Conservation (phyloP, 441 rosid genomes). For the California macrophylla region DNA sequence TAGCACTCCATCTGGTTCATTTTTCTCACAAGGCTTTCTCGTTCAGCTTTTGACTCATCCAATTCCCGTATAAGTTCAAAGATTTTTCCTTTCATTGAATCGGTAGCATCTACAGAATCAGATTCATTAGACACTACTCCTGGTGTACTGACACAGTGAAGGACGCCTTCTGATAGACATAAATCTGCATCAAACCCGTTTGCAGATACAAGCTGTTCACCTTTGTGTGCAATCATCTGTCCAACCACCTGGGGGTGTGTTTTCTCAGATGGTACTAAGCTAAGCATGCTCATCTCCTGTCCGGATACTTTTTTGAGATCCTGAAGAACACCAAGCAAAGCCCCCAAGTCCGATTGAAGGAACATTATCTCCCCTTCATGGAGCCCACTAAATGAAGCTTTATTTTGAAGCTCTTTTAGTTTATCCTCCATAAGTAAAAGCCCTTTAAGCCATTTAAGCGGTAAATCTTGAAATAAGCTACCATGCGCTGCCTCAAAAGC, state of each 20-base stretch:
- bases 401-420: constrained; percentile 60
- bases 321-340: constrained; percentile 49
- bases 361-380: constrained; percentile 53
- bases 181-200: constrained; percentile 53
- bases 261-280: constrained; percentile 35
- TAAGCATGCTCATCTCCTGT: constrained; percentile 34
- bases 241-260: constrained; percentile 25
- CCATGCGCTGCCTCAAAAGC: constrained; percentile 28
- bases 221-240: constrained; percentile 34
- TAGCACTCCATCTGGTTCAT: constrained; percentile 99
- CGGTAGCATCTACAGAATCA: constrained; percentile 44
- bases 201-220: constrained; percentile 35
- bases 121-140: constrained; percentile 53
- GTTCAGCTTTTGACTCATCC: constrained; percentile 85
- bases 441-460: constrained; percentile 59
- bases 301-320: constrained; percentile 67
- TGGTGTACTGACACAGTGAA: constrained; percentile 57
- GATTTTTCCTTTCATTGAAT: constrained; percentile 63
- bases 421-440: constrained; percentile 62
- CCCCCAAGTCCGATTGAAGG: constrained; percentile 58
- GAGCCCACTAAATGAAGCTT: constrained; percentile 54
- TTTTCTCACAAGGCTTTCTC: constrained; percentile 75
- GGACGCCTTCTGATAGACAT: constrained; percentile 71
- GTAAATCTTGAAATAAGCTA: constrained; percentile 37
- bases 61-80: constrained; percentile 79